phyloP scores from a whole-genome alignment of 1,284 basidiomycete genomes.

The Hymenochaete sp. region DNA sequence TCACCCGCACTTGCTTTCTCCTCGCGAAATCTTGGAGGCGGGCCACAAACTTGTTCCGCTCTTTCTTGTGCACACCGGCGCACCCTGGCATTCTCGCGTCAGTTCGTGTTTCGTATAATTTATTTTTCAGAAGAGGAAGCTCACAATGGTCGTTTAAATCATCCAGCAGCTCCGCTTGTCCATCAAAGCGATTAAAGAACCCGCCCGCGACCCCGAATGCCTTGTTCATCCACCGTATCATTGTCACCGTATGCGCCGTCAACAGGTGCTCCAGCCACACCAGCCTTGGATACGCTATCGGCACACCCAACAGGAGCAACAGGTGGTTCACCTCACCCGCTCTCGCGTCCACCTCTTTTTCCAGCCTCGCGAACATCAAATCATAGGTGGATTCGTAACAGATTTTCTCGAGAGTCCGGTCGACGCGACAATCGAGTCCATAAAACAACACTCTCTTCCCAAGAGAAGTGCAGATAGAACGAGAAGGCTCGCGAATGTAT shows the following conservation, averaged over 20 bases:
- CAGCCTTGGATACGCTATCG: slow-evolving; percentile 24
- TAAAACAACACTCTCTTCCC: slow-evolving; percentile 23
- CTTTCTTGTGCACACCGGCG: slow-evolving; percentile 32
- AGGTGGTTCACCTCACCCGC: slow-evolving; percentile 24
- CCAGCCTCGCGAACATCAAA: slow-evolving; percentile 25
- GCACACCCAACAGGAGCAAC: slow-evolving; percentile 28
- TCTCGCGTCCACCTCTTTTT: slow-evolving; percentile 22
- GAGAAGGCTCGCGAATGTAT: slow-evolving; percentile 20
- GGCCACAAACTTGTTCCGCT: slow-evolving; percentile 34
- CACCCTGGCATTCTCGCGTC: slow-evolving; percentile 19
- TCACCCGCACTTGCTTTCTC: slow-evolving; percentile 26
- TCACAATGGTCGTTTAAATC: slow-evolving; percentile 30
- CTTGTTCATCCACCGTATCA: slow-evolving; percentile 18
- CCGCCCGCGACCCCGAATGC: slow-evolving; percentile 19
- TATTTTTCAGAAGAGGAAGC: neutral
- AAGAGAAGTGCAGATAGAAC: slow-evolving; percentile 21
- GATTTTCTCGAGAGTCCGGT: slow-evolving; percentile 27
- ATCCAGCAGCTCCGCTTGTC: slow-evolving; percentile 29
- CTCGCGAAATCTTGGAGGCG: slow-evolving; percentile 25
- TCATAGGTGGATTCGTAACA: slow-evolving; percentile 28
- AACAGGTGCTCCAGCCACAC: slow-evolving; percentile 23
- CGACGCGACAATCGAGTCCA: slow-evolving; percentile 29
- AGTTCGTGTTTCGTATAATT: neutral
- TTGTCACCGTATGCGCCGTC: slow-evolving; percentile 16
- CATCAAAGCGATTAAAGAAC: slow-evolving; percentile 27